Conservation (phyloP, 1,139 yeast genomes). For the Sugiyamaella grinbergsii region DNA sequence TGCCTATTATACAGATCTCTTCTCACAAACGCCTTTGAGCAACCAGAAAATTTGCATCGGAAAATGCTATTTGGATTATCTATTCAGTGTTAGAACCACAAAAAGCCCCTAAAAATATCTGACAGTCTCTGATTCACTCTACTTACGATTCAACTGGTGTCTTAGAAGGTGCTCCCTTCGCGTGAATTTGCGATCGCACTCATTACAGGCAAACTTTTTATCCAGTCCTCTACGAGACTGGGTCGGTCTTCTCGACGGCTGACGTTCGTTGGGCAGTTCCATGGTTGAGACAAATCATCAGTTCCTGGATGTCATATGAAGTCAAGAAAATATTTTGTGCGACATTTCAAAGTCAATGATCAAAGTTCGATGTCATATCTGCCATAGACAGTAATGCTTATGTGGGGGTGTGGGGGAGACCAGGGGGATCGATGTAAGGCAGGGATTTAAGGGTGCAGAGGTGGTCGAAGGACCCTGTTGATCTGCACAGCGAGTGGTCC, state of each 20-base stretch:
- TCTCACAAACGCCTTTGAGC: conserved; percentile 62
- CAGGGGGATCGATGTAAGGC: too few relatives aligned
- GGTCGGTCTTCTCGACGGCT: neutral
- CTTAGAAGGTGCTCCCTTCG: conserved; percentile 49
- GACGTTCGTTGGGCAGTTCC: neutral
- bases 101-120: neutral
- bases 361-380: too few relatives aligned
- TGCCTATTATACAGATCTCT: conserved; percentile 57
- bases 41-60: conserved; percentile 49
- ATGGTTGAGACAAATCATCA: neutral
- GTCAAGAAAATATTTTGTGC: too few relatives aligned
- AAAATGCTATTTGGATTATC: conserved; percentile 40
- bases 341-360: too few relatives aligned
- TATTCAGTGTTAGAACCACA: neutral
- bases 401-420: conserved; percentile 2
- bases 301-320: neutral
- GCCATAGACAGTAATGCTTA: neutral
- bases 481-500: neutral
- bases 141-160: conserved; percentile 42
- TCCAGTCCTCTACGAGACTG: conserved; percentile 36
- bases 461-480: neutral
- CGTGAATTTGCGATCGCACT: conserved; percentile 46
- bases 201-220: conserved; percentile 47
- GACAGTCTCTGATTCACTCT: too few relatives aligned
- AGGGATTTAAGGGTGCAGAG: neutral